phyloP scores from a whole-genome alignment of 768 basidiomycete genomes.

The Trichaptum fuscoviolaceum region DNA sequence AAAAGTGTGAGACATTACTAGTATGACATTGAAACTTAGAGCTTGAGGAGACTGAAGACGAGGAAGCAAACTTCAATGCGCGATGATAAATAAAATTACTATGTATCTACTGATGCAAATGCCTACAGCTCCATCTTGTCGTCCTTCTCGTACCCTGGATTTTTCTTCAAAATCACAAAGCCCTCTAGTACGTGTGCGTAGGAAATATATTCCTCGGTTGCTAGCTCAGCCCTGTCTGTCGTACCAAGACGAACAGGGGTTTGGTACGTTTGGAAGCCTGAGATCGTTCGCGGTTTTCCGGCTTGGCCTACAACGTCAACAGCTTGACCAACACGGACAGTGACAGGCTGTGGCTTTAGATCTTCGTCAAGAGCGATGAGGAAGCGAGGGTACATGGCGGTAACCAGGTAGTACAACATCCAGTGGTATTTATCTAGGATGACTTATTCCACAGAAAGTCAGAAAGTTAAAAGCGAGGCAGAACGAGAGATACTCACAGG shows the following conservation, averaged over 20 bases:
- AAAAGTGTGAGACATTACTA: no score
- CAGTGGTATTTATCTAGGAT: constrained; percentile 94
- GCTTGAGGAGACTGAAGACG: no score
- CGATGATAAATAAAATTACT: not conserved
- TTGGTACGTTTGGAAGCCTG: constrained; percentile 97
- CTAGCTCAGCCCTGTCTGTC: constrained; percentile 91
- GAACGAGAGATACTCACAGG: constrained; percentile 55
- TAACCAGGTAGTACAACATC: constrained; percentile 96
- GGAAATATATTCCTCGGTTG: constrained; percentile 94
- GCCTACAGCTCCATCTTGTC: constrained; percentile 75
- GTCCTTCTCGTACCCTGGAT: constrained; percentile 84
- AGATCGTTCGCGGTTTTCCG: constrained; percentile 93
- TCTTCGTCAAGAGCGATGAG: constrained; percentile 95
- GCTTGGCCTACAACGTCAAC: constrained; percentile 98
- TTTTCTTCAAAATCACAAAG: constrained; percentile 88
- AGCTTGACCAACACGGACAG: constrained; percentile 94
- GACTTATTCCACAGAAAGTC: constrained; percentile 42
- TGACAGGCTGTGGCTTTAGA: constrained; percentile 78
- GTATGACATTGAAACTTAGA: not conserved
- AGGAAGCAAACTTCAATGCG: not conserved
- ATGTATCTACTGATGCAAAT: constrained; percentile 4
- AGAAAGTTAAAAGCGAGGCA: not conserved
- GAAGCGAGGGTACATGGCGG: constrained; percentile 98
- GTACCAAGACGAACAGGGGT: constrained; percentile 95
- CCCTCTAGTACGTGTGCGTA: constrained; percentile 89